Percentiles rank a stretch among this genome's conserved stretches.
phyloP scores from a whole-genome alignment of 2,329 filamentous ascomycete genomes.

The Aspergillus ochraceoroseus region DNA sequence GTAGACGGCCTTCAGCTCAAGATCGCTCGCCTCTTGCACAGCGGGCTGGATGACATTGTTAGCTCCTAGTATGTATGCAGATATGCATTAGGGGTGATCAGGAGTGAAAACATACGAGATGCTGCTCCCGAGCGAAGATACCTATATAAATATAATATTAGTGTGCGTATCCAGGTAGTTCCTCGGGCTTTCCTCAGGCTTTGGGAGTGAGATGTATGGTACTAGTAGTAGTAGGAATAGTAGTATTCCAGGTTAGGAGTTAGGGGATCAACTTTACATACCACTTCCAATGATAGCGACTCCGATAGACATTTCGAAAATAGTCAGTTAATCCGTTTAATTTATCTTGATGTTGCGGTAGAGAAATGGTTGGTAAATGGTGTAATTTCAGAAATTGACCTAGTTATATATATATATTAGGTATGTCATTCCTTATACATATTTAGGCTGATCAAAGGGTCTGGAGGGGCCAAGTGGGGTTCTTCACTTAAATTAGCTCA shows the following conservation, averaged over 20 bases:
- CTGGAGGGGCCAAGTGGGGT: background rate
- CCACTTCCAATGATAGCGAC: slow-evolving; percentile 53
- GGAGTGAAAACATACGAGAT: slow-evolving; percentile 39
- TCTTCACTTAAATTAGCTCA: background rate
- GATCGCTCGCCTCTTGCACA: slow-evolving; percentile 42
- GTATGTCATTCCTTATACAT: no score
- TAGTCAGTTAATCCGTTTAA: no score
- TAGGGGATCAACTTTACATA: slow-evolving; percentile 17
- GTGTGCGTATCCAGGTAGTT: no score
- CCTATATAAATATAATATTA: slow-evolving; percentile 28
- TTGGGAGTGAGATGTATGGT: no score
- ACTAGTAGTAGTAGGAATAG: no score
- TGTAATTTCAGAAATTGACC: background rate
- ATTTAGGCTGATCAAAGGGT: no score
- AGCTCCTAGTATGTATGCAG: no score
- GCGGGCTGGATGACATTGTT: slow-evolving; percentile 44
- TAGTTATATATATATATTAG: slow-evolving; percentile 1
- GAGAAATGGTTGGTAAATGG: no score
- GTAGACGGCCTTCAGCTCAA: slow-evolving; percentile 54
- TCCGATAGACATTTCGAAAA: slow-evolving; percentile 38
- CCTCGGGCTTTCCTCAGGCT: no score
- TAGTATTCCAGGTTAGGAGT: no score
- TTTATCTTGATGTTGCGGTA: no score
- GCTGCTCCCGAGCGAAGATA: slow-evolving; percentile 55
- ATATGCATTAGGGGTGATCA: background rate